Evolutionary conservation across 208 protist genomes (phyloP), one percentile per base, ranked within the genome.

Genomic region (Trypanosomatidae sp.): DNA sequence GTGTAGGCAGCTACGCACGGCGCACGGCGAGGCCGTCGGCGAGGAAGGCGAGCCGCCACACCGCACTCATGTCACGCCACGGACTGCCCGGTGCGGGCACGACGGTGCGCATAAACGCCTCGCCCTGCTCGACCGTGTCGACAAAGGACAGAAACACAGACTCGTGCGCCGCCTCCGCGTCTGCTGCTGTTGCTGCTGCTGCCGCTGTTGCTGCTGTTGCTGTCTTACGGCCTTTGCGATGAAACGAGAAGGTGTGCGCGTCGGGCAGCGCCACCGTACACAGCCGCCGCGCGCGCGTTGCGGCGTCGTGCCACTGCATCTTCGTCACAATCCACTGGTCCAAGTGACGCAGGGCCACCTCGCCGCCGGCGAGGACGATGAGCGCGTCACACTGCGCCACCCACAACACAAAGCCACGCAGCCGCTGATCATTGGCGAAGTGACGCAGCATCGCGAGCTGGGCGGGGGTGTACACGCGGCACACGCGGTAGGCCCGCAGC

Each of bases 271-370:
- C 75, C 22, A 75, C 59, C 15, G 63, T 61, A 24, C 63, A 66
- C 22, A 90, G 43, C 1, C 73, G 73, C 33, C 33, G 44, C 6
- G 76, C 72, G 10, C 35, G 58, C 30, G 81, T 90, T 35, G 84
- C 69, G 2, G 58, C 33, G 42, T 60, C 58, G 55, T 71, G 65
- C 82, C 82, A 91, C 22, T 23, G 33, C 62, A 85, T 84, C 48
- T 88, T 87, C n/a, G 71, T 27, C 32, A 82, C 18, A 10, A 91
- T 72, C 78, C 76, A 88, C 16, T 70, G 70, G 23, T 91, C 76
- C 21, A 91, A 22, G 33, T 91, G 76, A 13, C 82, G 73, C 40
- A 76, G 37, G 15, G 82, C 76, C 28, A 76, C 70, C 33, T 72
- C 63, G 15, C 82, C 82, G 3, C 82, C 82, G 0, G 63, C 33